A percentile compares a stretch with the other conserved stretches of the same genome.
phyloP scores from a whole-genome alignment of 1,284 basidiomycete species.

The Grifola frondosa region DNA sequence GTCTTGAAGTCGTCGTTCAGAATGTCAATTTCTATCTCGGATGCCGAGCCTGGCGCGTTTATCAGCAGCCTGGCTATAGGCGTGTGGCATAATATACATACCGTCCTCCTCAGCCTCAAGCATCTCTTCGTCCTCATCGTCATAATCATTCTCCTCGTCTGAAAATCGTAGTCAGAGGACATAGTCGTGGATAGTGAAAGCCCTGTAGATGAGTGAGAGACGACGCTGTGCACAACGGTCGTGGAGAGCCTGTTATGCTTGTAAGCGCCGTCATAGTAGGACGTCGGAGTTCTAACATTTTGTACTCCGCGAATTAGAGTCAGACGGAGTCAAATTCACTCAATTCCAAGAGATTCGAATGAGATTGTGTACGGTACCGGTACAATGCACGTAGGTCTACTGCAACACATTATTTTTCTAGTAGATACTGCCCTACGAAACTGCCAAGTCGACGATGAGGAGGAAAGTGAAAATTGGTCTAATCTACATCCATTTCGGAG shows the following conservation, averaged over 20 bases:
- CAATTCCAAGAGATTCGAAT: not conserved
- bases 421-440: conserved; percentile 17
- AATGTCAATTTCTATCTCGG: conserved; percentile 65
- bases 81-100: conserved; percentile 26
- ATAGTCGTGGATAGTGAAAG: conserved; percentile 44
- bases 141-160: conserved; percentile 65
- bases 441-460: conserved; percentile 4
- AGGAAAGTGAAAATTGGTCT: conserved; percentile 23
- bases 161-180: conserved; percentile 76
- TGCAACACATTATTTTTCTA: conserved; percentile 24
- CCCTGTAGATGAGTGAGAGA: too few relatives aligned
- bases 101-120: conserved; percentile 56
- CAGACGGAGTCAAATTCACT: too few relatives aligned
- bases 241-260: too few relatives aligned
- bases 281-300: conserved; percentile 10
- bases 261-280: too few relatives aligned
- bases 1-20: conserved; percentile 63
- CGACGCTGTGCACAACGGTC: too few relatives aligned
- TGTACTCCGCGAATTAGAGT: conserved; percentile 8
- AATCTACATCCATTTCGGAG: conserved; percentile 83
- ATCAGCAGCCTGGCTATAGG: conserved; percentile 16
- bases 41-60: conserved; percentile 39
- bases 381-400: conserved; percentile 24
- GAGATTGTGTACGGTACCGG: too few relatives aligned
- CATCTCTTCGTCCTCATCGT: conserved; percentile 69